A percentile compares a stretch with the other conserved stretches of the same genome.
Conservation (phyloP, 2,329 filamentous ascomycete species). For the Colletotrichum echinochloae region DNA sequence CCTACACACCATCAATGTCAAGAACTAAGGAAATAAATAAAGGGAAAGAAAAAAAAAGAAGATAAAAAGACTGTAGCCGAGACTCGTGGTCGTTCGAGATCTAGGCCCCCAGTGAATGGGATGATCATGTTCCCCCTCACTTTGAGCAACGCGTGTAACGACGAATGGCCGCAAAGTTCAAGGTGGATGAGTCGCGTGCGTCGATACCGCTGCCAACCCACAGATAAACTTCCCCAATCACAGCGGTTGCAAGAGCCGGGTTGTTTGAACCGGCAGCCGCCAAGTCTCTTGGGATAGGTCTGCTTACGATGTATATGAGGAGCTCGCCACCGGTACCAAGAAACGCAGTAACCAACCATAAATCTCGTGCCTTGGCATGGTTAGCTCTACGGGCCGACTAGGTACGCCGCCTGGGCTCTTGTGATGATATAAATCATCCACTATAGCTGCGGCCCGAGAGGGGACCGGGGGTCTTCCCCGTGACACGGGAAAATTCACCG, state of each 20-base stretch:
- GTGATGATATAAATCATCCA: too few species aligned
- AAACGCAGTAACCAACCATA: neutral
- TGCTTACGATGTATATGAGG: too few species aligned
- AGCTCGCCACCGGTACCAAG: neutral
- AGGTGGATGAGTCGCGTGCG: neutral
- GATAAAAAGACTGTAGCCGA: neutral
- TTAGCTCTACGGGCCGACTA: too few species aligned
- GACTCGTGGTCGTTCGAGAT: neutral
- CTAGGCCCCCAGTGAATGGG: neutral
- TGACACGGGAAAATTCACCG: slow-evolving; percentile 20
- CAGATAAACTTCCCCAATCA: neutral
- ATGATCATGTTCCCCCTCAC: too few species aligned
- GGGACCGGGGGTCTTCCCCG: neutral
- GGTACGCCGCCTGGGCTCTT: too few species aligned
- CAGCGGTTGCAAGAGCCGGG: neutral
- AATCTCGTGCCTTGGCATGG: neutral
- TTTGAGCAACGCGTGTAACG: too few species aligned
- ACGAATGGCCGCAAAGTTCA: neutral
- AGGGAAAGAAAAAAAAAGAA: too few species aligned
- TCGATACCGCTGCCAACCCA: too few species aligned
- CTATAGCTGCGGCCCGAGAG: neutral
- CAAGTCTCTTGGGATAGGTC: neutral
- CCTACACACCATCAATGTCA: too few species aligned
- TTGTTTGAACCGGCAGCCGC: neutral
- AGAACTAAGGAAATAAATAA: too few species aligned